These are phyloP conservation scores for Malassezia psittaci DNA, from an alignment of 1,284 basidiomycete species.

Conservation along the genomic window DNA sequence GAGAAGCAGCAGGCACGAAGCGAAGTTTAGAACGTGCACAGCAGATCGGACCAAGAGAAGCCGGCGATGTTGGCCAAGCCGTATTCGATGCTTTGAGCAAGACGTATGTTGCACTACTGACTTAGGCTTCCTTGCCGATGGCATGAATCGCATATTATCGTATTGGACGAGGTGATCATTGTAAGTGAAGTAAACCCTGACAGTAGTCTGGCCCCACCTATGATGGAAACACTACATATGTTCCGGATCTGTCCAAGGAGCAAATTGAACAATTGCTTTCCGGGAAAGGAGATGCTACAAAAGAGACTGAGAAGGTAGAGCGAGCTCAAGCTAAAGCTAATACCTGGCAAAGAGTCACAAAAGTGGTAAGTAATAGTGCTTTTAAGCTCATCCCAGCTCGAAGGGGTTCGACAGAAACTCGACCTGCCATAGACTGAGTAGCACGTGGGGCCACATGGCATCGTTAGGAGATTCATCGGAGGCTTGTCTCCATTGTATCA, in stretches of 20 bases:
- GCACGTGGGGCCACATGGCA: conserved; percentile 4
- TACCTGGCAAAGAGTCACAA: conserved; percentile 36
- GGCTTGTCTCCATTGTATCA: background rate
- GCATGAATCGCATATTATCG: conserved; percentile 44
- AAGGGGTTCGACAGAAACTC: conserved; percentile 9
- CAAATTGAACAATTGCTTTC: conserved; percentile 26
- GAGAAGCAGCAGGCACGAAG: conserved; percentile 28
- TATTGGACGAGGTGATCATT: conserved; percentile 45
- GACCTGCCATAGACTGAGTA: background rate
- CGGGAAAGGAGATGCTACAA: conserved; percentile 1
- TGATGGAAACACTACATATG: conserved; percentile 31
- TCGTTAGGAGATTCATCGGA: too few species aligned
- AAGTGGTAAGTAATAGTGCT: conserved; percentile 27
- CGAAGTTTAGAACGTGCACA: conserved; percentile 26
- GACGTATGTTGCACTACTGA: conserved; percentile 26
- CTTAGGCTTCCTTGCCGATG: conserved; percentile 40
- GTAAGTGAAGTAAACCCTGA: background rate
- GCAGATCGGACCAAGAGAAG: conserved; percentile 27
- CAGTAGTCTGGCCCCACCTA: conserved; percentile 27
- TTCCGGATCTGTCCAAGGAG: conserved; percentile 26
- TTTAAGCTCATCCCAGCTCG: conserved; percentile 9
- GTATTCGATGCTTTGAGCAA: conserved; percentile 44
- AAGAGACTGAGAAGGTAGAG: conserved; percentile 16
- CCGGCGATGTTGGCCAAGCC: conserved; percentile 28
- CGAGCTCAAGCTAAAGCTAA: conserved; percentile 32